A percentile compares a stretch with the other conserved stretches of the same genome.
These are phyloP conservation scores for Ailanthus altissimus DNA, from an alignment of 345 rosid genomes.

Conservation along the genomic window DNA sequence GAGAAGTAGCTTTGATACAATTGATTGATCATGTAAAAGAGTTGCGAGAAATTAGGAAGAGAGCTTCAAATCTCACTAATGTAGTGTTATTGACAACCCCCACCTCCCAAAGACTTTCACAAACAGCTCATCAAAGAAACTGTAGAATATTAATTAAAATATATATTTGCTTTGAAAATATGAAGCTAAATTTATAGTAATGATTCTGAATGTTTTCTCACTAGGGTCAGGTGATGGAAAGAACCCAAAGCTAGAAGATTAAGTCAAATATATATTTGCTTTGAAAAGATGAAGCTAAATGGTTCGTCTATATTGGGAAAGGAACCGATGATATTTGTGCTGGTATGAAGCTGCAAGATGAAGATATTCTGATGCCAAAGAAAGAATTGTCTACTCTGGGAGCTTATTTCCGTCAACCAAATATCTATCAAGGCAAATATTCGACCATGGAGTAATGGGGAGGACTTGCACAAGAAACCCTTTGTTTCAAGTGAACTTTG, in stretches of 20 bases:
- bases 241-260: too few species aligned
- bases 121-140: too few species aligned
- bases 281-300: neutral
- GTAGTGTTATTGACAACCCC: neutral
- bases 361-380: conserved; percentile 29
- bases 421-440: conserved; percentile 21
- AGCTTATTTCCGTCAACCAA: conserved; percentile 16
- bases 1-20: neutral
- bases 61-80: neutral
- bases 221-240: too few species aligned
- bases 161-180: neutral
- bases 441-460: conserved; percentile 27
- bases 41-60: neutral
- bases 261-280: neutral
- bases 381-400: conserved; percentile 32
- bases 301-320: conserved; percentile 23
- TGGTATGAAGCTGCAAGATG: conserved; percentile 21
- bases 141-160: neutral
- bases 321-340: conserved; percentile 31
- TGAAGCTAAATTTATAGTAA: neutral
- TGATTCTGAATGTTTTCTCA: too few species aligned
- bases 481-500: neutral
- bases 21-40: too few species aligned
- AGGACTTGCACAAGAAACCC: conserved; percentile 15
- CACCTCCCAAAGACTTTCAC: neutral